phyloP scores from a whole-genome alignment of 768 basidiomycete genomes.

The Collybia nuda region DNA sequence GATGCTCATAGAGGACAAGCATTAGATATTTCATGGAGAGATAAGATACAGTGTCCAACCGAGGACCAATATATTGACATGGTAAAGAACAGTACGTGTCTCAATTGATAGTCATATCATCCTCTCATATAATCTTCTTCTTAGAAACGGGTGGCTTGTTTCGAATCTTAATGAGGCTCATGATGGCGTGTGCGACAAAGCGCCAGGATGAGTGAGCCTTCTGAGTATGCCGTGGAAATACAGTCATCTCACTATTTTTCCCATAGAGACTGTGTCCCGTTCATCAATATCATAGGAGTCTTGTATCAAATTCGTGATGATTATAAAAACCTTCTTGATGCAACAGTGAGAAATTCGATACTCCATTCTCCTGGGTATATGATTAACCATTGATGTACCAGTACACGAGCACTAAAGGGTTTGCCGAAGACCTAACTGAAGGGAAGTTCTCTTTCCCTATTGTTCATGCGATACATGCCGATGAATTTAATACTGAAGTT shows the following conservation, averaged over 20 bases:
- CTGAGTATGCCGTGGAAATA: background rate
- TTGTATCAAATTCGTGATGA: conserved; percentile 95
- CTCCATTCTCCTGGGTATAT: background rate
- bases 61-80: conserved; percentile 92
- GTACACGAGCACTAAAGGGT: conserved; percentile 61
- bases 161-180: conserved; percentile 85
- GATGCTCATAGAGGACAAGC: conserved; percentile 92
- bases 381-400: conserved; percentile 28
- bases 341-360: conserved; percentile 50
- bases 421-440: conserved; percentile 82
- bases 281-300: conserved; percentile 89
- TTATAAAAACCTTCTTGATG: conserved; percentile 89
- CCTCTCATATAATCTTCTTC: background rate
- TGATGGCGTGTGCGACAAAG: conserved; percentile 84
- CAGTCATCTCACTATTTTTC: background rate
- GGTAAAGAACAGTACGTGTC: conserved; percentile 85
- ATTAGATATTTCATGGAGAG: conserved; percentile 90
- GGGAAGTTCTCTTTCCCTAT: conserved; percentile 88
- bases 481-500: conserved; percentile 60
- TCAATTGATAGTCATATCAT: background rate
- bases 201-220: conserved; percentile 51
- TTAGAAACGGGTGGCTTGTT: conserved; percentile 92
- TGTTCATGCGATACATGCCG: conserved; percentile 69
- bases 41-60: conserved; percentile 86
- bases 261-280: conserved; percentile 79